Evolutionary conservation across 306 rosid genomes (phyloP), one percentile per base, ranked within the genome.

Genomic region (Ochetophila trinervis): DNA sequence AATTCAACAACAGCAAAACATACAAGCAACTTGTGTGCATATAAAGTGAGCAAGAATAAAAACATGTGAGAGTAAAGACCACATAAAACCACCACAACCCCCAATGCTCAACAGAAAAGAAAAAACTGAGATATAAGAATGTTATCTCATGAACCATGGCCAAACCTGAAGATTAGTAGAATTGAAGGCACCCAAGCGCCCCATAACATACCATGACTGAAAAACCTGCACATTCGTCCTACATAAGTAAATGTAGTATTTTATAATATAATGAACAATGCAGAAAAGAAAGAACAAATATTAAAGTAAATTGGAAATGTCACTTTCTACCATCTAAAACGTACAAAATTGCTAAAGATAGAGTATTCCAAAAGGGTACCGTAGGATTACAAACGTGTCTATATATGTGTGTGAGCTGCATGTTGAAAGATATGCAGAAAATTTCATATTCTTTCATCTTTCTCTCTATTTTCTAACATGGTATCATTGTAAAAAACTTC

Each of bases 161-260:
- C 68, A 42, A 62, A 93, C 98, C 95, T 89, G 95, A 77, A 93
- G 83, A 79, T 89, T 89, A 35, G 87, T 70, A 77, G 95, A 87
- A 78, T 89, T 93, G 78, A 80, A 93, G 71, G 94, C 87, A 65
- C 98, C 97, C 77, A 93, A 75, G 67, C 97, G 94, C 55, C 98
- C 98, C 89, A 89, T 79, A 76, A 89, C 91, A 82, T 93, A 93
- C 96, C 98, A 89, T 10, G 97, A 88, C 62, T 93, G 98, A 75
- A 89, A 77, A 45, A 86, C 96, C 94, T 93, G 84, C 80, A 84
- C 16, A 68, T 56, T 44, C 44, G 32, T 65, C 50, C 56, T 36
- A 20, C 11, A 19, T 40, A 52, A 67, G 50, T 48, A 37, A 24
- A 76, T 34, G 62, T 6, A 2, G n/a, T 53, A 52, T 35, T 17